Percentiles rank a stretch among this genome's conserved stretches.
Evolutionary conservation across 805 yeast genomes (phyloP).

Genomic region (Candida ortonii): DNA sequence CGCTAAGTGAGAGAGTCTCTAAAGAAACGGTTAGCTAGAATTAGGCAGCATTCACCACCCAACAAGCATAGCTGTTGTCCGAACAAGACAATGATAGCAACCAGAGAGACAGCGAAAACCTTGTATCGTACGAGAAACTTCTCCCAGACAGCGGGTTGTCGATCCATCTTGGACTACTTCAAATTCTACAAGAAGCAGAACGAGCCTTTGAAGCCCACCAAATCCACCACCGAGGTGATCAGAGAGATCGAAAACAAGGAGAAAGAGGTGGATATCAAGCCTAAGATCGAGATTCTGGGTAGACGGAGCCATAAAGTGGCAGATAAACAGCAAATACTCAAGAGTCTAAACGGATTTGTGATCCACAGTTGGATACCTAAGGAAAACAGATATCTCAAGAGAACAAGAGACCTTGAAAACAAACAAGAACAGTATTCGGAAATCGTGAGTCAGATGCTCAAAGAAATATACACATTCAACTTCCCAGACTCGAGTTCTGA

Average conservation of each 20-base stretch:
- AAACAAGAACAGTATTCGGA: conserved; percentile 10
- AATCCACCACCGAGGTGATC: conserved; percentile 30
- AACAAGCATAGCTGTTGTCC: too few relatives aligned
- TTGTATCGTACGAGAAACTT: too few relatives aligned
- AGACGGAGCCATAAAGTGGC: conserved; percentile 26
- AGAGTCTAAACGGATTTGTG: conserved; percentile 30
- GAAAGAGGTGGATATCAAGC: conserved; percentile 11
- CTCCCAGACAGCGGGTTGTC: conserved; percentile 13
- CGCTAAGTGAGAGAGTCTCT: too few relatives aligned
- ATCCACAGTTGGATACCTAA: conserved; percentile 33
- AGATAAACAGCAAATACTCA: conserved; percentile 21
- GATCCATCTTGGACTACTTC: conserved; percentile 33
- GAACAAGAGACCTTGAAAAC: conserved; percentile 2
- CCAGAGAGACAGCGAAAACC: too few relatives aligned
- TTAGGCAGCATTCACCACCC: too few relatives aligned
- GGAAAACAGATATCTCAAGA: conserved; percentile 17
- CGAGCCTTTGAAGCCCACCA: conserved; percentile 18
- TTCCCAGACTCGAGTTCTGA: conserved; percentile 5
- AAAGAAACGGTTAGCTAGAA: too few relatives aligned
- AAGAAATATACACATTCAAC: conserved; percentile 13
- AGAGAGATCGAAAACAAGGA: conserved; percentile 26
- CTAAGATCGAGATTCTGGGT: conserved; percentile 31
- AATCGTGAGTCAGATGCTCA: conserved; percentile 17
- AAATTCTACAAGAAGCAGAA: conserved; percentile 27
- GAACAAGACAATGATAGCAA: conserved; percentile 6